Conservation (phyloP, 352 stramenopile species). For the Pythium folliculosum region DNA sequence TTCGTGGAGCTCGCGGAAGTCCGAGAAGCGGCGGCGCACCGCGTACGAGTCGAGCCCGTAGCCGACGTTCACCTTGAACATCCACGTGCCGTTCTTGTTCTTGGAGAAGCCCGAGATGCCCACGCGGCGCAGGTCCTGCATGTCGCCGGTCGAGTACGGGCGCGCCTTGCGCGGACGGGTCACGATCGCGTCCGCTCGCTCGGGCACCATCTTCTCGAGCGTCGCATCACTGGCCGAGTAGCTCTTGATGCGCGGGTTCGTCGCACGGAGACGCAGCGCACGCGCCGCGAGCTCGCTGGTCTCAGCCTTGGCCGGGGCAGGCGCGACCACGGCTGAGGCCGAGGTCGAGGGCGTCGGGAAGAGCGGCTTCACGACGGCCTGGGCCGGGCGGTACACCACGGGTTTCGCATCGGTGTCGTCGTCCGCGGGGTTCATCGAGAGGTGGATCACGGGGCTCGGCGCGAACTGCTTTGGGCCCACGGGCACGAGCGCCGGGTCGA, state of each 20-base stretch:
- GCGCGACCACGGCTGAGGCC: conserved; percentile 6
- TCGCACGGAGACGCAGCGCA: conserved; percentile 10
- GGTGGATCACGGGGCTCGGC: conserved; percentile 15
- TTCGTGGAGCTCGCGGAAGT: conserved; percentile 73
- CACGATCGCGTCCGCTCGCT: neutral
- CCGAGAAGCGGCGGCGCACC: conserved; percentile 69
- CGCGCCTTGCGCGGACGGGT: conserved; percentile 26
- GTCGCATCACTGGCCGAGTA: conserved; percentile 57
- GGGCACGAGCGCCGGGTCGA: conserved; percentile 23
- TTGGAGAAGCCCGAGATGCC: conserved; percentile 66
- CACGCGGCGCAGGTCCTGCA: conserved; percentile 50
- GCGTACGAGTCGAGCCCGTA: conserved; percentile 62
- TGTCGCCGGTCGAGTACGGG: conserved; percentile 57
- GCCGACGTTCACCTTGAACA: conserved; percentile 75
- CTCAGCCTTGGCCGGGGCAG: neutral
- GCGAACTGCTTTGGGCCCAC: conserved; percentile 14
- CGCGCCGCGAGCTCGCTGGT: neutral
- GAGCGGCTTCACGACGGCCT: conserved; percentile 10
- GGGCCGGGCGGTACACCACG: neutral
- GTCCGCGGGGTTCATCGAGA: conserved; percentile 22
- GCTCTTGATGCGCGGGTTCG: conserved; percentile 52
- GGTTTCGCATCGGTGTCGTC: conserved; percentile 3
- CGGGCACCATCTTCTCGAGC: conserved; percentile 47
- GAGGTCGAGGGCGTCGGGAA: conserved; percentile 1
- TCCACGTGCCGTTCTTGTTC: conserved; percentile 69